A percentile compares a stretch with the other conserved stretches of the same genome.
Conservation (phyloP, 2,329 filamentous ascomycete species). For the Hymenoscyphus scutula region DNA sequence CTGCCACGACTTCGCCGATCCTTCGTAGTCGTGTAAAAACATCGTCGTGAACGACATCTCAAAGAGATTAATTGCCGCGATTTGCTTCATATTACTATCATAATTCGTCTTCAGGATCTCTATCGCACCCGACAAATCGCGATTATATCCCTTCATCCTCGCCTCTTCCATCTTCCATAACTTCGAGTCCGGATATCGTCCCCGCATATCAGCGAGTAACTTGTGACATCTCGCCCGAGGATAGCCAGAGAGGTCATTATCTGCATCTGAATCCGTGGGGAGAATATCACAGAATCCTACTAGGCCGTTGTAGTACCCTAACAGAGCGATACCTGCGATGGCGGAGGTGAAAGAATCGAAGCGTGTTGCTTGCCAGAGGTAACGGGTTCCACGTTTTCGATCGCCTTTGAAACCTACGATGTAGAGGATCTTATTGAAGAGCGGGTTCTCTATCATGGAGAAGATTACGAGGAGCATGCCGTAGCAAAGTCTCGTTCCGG, state of each 20-base stretch:
- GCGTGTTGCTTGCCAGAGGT: slow-evolving; percentile 87
- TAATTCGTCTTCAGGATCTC: slow-evolving; percentile 58
- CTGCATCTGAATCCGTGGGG: slow-evolving; percentile 55
- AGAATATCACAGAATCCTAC: slow-evolving; percentile 87
- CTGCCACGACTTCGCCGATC: slow-evolving; percentile 73
- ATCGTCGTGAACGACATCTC: slow-evolving; percentile 77
- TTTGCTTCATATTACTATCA: slow-evolving; percentile 78
- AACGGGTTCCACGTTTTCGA: slow-evolving; percentile 72
- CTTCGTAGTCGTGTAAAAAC: slow-evolving; percentile 73
- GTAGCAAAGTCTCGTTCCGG: slow-evolving; percentile 84
- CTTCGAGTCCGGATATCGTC: slow-evolving; percentile 74
- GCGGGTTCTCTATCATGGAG: slow-evolving; percentile 81
- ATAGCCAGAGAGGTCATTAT: slow-evolving; percentile 63
- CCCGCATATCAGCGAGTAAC: slow-evolving; percentile 71
- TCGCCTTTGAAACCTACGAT: slow-evolving; percentile 92
- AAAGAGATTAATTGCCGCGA: slow-evolving; percentile 81
- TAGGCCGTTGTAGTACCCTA: slow-evolving; percentile 86
- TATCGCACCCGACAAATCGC: slow-evolving; percentile 65
- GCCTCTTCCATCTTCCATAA: slow-evolving; percentile 90
- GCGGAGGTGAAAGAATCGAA: slow-evolving; percentile 92
- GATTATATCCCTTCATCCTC: slow-evolving; percentile 66
- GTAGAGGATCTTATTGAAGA: slow-evolving; percentile 81
- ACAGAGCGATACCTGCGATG: slow-evolving; percentile 74
- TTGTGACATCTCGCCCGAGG: slow-evolving; percentile 65
- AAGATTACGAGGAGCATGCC: slow-evolving; percentile 82